phyloP scores from a whole-genome alignment of 257 asterid species.

The Cordia subcordata region DNA sequence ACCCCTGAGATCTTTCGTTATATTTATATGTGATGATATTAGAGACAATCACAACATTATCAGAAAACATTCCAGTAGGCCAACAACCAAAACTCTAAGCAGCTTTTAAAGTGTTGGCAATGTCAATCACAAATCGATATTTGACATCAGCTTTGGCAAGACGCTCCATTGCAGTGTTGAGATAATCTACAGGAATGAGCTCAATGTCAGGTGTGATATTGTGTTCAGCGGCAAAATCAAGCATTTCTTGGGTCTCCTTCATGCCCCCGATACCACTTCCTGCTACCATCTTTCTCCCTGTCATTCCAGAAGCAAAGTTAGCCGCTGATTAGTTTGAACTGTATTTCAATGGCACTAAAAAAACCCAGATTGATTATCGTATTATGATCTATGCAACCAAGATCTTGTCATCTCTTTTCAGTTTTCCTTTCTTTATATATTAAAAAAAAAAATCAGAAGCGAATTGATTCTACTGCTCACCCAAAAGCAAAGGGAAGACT shows the following conservation, averaged over 20 bases:
- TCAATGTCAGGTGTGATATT: slow-evolving; percentile 26
- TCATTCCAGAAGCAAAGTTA: background rate
- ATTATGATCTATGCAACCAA: background rate
- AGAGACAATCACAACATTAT: too few relatives aligned
- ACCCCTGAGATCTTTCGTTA: too few relatives aligned
- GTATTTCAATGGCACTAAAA: background rate
- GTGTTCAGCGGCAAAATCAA: slow-evolving; percentile 22
- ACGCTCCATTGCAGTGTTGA: slow-evolving; percentile 29
- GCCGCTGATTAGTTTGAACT: background rate
- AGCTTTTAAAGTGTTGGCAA: slow-evolving; percentile 20
- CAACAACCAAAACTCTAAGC: background rate
- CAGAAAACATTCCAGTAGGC: too few relatives aligned
- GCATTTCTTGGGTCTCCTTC: slow-evolving; percentile 32
- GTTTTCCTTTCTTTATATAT: too few relatives aligned
- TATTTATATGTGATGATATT: too few relatives aligned
- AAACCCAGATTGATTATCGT: too few relatives aligned
- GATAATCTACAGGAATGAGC: slow-evolving; percentile 17
- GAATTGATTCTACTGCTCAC: slow-evolving; percentile 1
- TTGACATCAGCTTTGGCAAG: slow-evolving; percentile 23
- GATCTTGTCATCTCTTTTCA: background rate
- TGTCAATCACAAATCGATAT: slow-evolving; percentile 28
- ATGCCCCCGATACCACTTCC: slow-evolving; percentile 29
- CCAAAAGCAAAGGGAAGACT: slow-evolving; percentile 21
- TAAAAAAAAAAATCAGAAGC: too few relatives aligned
- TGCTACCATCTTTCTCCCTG: slow-evolving; percentile 24